phyloP scores from a whole-genome alignment of 2,329 filamentous ascomycete species.

The Parascedosporium putredinis region DNA sequence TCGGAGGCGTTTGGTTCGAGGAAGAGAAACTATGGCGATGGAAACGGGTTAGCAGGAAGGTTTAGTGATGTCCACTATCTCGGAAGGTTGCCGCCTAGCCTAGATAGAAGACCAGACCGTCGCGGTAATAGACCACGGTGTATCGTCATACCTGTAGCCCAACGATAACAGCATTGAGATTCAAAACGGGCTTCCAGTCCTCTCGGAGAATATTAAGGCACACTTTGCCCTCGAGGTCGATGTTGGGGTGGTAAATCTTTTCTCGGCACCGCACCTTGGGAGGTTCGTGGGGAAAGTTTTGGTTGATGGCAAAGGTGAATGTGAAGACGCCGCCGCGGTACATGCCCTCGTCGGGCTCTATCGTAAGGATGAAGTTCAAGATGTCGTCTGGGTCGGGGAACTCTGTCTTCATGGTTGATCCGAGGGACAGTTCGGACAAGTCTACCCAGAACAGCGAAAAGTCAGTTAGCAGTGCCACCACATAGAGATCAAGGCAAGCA shows the following conservation, averaged over 20 bases:
- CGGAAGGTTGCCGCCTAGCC: background rate
- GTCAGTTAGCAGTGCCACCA: background rate
- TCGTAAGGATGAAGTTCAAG: constrained; percentile 71
- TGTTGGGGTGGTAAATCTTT: constrained; percentile 99
- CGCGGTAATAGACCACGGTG: too few species aligned
- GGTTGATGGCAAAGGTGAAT: constrained; percentile 86
- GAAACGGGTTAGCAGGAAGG: background rate
- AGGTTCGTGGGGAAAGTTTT: constrained; percentile 93
- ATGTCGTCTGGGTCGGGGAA: constrained; percentile 80
- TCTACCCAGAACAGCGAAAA: constrained; percentile 40
- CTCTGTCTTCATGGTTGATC: constrained; percentile 68
- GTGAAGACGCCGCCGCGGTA: constrained; percentile 83
- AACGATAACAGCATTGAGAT: constrained; percentile 92
- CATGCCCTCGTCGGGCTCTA: constrained; percentile 75
- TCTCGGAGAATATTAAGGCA: constrained; percentile 95
- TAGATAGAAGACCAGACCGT: too few species aligned
- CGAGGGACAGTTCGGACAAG: constrained; percentile 69
- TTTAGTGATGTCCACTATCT: background rate
- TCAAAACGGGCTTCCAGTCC: constrained; percentile 98
- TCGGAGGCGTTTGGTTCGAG: constrained; percentile 95
- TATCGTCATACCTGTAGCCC: constrained; percentile 61
- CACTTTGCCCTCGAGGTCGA: constrained; percentile 94
- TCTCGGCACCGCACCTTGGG: constrained; percentile 95
- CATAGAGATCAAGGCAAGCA: background rate
- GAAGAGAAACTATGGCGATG: constrained; percentile 75